A percentile compares a stretch with the other conserved stretches of the same genome.
These are phyloP conservation scores for Pulchroboletus neoregius DNA, from an alignment of 1,284 basidiomycete species.

Conservation along the genomic window DNA sequence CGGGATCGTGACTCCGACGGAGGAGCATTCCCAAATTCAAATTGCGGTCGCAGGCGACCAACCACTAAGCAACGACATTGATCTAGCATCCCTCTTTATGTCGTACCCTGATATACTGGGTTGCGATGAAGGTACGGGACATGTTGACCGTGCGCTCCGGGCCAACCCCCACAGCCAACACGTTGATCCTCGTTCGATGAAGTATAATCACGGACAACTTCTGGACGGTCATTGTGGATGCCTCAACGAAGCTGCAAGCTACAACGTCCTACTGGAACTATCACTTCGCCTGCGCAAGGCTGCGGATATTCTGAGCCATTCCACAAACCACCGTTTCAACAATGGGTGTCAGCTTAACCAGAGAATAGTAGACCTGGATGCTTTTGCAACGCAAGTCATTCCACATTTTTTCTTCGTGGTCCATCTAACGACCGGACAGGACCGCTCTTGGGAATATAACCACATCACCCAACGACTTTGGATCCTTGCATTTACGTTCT, in stretches of 20 bases:
- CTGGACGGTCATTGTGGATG: conserved; percentile 51
- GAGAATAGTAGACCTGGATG: conserved; percentile 53
- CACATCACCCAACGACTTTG: conserved; percentile 26
- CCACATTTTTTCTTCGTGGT: neutral
- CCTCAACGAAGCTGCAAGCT: conserved; percentile 48
- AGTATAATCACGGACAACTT: conserved; percentile 13
- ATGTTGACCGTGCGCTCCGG: conserved; percentile 10
- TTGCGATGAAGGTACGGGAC: conserved; percentile 14
- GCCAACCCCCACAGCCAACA: conserved; percentile 2
- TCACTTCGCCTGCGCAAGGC: conserved; percentile 58
- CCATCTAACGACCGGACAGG: conserved; percentile 23
- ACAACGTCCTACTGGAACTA: conserved; percentile 56
- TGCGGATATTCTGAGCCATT: conserved; percentile 50
- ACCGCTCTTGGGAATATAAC: conserved; percentile 38
- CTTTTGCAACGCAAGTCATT: conserved; percentile 50
- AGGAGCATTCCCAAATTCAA: conserved; percentile 34
- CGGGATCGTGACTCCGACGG: conserved; percentile 40
- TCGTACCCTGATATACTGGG: conserved; percentile 34
- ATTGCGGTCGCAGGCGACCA: conserved; percentile 33
- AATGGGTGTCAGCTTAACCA: conserved; percentile 48
- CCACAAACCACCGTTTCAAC: conserved; percentile 45
- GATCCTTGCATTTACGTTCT: conserved; percentile 10
- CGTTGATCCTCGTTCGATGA: conserved; percentile 13
- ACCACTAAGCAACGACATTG: conserved; percentile 27
- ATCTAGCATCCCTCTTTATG: conserved; percentile 41